These are phyloP conservation scores for Saxophila tyrrhenica DNA, from an alignment of 495 filamentous ascomycete species.

Conservation along the genomic window DNA sequence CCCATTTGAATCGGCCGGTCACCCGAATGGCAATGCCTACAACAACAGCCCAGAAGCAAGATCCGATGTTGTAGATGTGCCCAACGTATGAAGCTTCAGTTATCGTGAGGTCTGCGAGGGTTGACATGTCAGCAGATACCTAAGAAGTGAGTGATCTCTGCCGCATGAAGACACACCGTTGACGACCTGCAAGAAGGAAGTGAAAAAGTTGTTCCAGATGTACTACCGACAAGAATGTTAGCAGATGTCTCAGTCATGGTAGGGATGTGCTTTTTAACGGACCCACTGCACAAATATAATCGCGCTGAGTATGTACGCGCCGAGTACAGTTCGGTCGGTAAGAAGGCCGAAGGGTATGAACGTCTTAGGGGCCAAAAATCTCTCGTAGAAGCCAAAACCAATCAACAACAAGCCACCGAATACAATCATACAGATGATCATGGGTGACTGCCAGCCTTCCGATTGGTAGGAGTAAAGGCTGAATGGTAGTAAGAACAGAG, in stretches of 20 bases:
- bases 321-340: conserved; percentile 51
- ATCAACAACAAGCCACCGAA: conserved; percentile 46
- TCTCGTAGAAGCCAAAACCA: conserved; percentile 50
- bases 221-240: conserved; percentile 18
- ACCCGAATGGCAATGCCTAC: conserved; percentile 33
- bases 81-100: conserved; percentile 38
- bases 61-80: conserved; percentile 59
- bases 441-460: conserved; percentile 38
- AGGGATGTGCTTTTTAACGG: too few relatives aligned
- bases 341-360: conserved; percentile 54
- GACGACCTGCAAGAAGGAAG: conserved; percentile 4
- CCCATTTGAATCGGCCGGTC: conserved; percentile 44
- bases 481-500: conserved; percentile 55
- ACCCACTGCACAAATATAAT: conserved; percentile 51
- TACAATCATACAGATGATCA: conserved; percentile 46
- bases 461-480: conserved; percentile 37
- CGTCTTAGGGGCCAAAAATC: conserved; percentile 39
- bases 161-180: background rate
- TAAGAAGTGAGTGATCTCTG: too few relatives aligned
- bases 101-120: too few relatives aligned
- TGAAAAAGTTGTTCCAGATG: conserved; percentile 35
- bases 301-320: conserved; percentile 51
- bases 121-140: too few relatives aligned
- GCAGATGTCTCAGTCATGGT: too few relatives aligned
- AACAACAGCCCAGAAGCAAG: conserved; percentile 42